Evolutionary conservation across 129 eudicot genomes (phyloP).

Genomic region (Cynara cardunculus): DNA sequence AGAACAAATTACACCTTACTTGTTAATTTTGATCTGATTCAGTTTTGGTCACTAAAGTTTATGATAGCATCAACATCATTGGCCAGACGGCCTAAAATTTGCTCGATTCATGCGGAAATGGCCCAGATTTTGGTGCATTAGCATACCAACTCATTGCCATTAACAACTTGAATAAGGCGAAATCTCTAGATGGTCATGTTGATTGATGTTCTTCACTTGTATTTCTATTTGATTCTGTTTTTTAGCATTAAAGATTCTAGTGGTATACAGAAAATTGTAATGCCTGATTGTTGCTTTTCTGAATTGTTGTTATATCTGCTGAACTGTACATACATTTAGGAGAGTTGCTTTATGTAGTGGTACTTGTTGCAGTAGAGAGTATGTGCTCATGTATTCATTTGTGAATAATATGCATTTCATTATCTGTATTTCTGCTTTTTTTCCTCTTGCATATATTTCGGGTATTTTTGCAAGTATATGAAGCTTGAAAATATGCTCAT

Average conservation of each 20-base stretch:
- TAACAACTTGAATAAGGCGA: not conserved
- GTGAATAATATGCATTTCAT: not conserved
- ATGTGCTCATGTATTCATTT: not conserved
- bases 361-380: not conserved
- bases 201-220: not conserved
- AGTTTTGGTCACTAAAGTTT: too few species aligned
- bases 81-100: too few species aligned
- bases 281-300: not conserved
- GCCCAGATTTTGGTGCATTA: not conserved
- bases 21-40: too few species aligned
- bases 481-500: not conserved
- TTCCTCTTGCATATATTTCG: not conserved
- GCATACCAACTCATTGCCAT: not conserved
- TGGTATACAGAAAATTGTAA: not conserved
- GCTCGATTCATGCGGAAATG: too few species aligned
- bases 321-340: not conserved
- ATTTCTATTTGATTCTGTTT: not conserved
- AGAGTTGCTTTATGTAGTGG: not conserved
- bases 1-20: not conserved
- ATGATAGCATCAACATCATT: too few species aligned
- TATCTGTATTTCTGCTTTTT: not conserved
- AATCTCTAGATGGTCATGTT: not conserved
- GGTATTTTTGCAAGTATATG: not conserved
- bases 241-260: not conserved
- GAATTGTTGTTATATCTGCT: not conserved